These are phyloP conservation scores for Agrostemma githago DNA, from an alignment of 148 eudicot genomes.

Conservation along the genomic window DNA sequence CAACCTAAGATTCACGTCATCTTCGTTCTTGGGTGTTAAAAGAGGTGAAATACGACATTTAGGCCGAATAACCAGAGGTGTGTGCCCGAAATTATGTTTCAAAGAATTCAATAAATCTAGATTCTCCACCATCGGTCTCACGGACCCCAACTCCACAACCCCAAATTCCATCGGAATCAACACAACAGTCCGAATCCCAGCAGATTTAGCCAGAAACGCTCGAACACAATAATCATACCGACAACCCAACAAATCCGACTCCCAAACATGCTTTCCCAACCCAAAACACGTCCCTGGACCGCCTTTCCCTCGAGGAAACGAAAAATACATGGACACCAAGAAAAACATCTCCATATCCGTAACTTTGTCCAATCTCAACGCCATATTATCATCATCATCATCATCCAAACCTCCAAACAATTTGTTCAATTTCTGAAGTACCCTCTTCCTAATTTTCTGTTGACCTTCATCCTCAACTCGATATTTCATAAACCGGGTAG, in stretches of 20 bases:
- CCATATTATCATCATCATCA: conserved; percentile 57
- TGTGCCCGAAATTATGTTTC: conserved; percentile 41
- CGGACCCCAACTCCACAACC: conserved; percentile 85
- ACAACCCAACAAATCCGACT: conserved; percentile 45
- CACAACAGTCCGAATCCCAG: conserved; percentile 71
- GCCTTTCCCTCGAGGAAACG: conserved; percentile 60
- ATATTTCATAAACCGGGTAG: conserved; percentile 35
- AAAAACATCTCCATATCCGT: conserved; percentile 88
- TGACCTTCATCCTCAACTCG: conserved; percentile 66
- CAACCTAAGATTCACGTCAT: conserved; percentile 17
- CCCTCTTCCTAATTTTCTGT: conserved; percentile 79
- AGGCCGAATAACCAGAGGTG: conserved; percentile 23
- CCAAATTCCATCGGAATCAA: conserved; percentile 83
- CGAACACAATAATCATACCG: conserved; percentile 62
- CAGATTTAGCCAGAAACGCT: conserved; percentile 59
- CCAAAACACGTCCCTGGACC: conserved; percentile 69
- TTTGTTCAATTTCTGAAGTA: conserved; percentile 66
- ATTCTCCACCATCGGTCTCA: conserved; percentile 54
- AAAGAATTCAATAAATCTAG: conserved; percentile 42
- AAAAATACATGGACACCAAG: conserved; percentile 81
- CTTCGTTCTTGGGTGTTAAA: conserved; percentile 35
- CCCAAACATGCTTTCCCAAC: conserved; percentile 64
- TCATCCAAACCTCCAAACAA: conserved; percentile 62
- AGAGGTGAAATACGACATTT: conserved; percentile 33
- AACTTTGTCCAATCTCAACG: conserved; percentile 67